These are phyloP conservation scores for Fusarium fujikuroi DNA, from an alignment of 2,329 filamentous ascomycete genomes.

Conservation along the genomic window DNA sequence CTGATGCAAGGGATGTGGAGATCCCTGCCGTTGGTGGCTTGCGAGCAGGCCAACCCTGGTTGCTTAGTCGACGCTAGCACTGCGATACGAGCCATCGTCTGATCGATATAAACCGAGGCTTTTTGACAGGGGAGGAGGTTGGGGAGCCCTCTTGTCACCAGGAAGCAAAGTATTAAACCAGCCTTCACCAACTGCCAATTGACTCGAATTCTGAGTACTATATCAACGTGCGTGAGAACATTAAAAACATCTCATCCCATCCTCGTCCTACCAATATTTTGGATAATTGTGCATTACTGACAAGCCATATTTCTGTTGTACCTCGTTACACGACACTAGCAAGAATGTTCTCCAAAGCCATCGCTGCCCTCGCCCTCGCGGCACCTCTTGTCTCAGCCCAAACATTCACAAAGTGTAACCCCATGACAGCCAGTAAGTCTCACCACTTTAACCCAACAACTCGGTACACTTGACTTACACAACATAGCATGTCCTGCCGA, in stretches of 20 bases:
- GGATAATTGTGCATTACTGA: slow-evolving; percentile 7
- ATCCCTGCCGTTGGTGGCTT: slow-evolving; percentile 16
- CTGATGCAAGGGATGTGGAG: background rate
- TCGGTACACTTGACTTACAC: background rate
- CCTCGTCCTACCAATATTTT: background rate
- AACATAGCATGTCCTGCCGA: slow-evolving; percentile 66
- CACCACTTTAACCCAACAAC: background rate
- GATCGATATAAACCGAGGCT: slow-evolving; percentile 33
- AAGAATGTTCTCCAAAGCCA: slow-evolving; percentile 33
- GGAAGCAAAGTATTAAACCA: slow-evolving; percentile 13
- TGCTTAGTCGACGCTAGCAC: slow-evolving; percentile 28
- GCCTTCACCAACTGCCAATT: slow-evolving; percentile 2
- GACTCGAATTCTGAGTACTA: background rate
- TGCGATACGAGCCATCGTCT: slow-evolving; percentile 28
- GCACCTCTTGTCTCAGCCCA: slow-evolving; percentile 38
- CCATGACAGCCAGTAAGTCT: slow-evolving; percentile 28
- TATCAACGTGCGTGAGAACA: slow-evolving; percentile 23
- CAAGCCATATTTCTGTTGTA: background rate
- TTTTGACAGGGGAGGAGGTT: slow-evolving; percentile 18
- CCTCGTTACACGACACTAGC: slow-evolving; percentile 14
- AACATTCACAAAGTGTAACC: slow-evolving; percentile 38
- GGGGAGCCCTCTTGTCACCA: background rate
- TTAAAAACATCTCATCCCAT: background rate
- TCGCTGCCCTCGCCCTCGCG: slow-evolving; percentile 30
- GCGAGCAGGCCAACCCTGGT: slow-evolving; percentile 15